Evolutionary conservation across 352 stramenopile genomes (phyloP), one percentile per base, ranked within the genome.

Genomic region (Phytophthora palmivora): DNA sequence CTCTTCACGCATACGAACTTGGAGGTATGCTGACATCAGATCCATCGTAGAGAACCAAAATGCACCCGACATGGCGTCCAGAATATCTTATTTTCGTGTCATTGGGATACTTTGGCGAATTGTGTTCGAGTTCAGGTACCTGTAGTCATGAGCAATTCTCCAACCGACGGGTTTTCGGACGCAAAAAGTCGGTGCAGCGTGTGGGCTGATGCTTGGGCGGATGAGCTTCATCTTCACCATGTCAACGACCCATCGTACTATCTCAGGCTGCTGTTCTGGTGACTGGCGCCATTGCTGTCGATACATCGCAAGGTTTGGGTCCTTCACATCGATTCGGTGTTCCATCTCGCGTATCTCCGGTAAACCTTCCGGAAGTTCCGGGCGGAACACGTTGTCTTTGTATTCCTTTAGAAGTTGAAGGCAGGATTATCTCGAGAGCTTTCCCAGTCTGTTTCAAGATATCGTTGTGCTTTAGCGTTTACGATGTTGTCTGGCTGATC

Each of bases 41-140:
- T n/a, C n/a, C n/a, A n/a, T n/a, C n/a, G n/a, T n/a, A n/a, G n/a
- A 32, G 7, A 45, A 32, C 6, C 41, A 47, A 19, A 32, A 32
- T 9, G 41, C 41, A n/a, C n/a, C n/a, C n/a, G n/a, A n/a, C n/a
- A n/a, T n/a, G n/a, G 41, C 11, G 19, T 47, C 39, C 14, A 47
- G 1, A 14, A 47, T 47, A 10, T 33, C 19, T n/a, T n/a, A n/a
- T 10, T 47, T 47, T 19, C 1, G 8, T 10, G 41, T 18, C 18
- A 32, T 47, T 9, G 1, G 37, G 18, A 47, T 32, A 14, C 41
- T 47, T 11, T 47, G 19, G 9, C 2, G 41, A 14, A 33, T 4
- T 4, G 19, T 19, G 41, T 33, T 47, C 8, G 10, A 32, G 12
- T 47, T 47, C 19, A 33, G 14, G 8, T 47, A 30, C 11, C 21